Evolutionary conservation across 2,329 filamentous ascomycete genomes (phyloP).

Genomic region (Capronia coronata): DNA sequence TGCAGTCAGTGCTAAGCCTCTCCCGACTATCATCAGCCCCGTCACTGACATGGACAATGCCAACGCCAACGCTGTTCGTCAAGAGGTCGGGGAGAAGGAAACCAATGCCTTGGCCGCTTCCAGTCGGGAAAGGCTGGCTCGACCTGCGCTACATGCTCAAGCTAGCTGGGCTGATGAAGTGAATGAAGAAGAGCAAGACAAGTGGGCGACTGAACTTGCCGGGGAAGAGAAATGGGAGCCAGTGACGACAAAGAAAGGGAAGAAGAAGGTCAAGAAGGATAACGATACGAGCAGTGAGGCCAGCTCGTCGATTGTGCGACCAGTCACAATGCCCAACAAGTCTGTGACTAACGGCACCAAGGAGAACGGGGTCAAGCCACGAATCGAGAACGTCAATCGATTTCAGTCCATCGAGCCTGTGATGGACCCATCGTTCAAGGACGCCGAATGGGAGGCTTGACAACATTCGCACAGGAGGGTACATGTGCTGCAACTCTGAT

Average conservation of each 20-base stretch:
- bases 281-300: slow-evolving; percentile 42
- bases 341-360: slow-evolving; percentile 16
- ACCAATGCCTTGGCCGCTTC: slow-evolving; percentile 19
- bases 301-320: slow-evolving; percentile 28
- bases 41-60: slow-evolving; percentile 7
- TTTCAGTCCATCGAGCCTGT: slow-evolving; percentile 22
- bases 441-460: slow-evolving; percentile 26
- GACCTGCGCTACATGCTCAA: slow-evolving; percentile 26
- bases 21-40: slow-evolving; percentile 11
- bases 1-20: slow-evolving; percentile 17
- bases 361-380: slow-evolving; percentile 11
- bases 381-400: slow-evolving; percentile 19
- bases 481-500: neutral
- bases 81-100: slow-evolving; percentile 20
- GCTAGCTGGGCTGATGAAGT: slow-evolving; percentile 44
- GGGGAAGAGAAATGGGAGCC: slow-evolving; percentile 55
- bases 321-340: slow-evolving; percentile 2
- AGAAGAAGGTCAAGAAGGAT: slow-evolving; percentile 44
- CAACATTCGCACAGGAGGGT: neutral
- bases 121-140: slow-evolving; percentile 13
- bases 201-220: slow-evolving; percentile 44
- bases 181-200: slow-evolving; percentile 56
- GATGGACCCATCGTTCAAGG: slow-evolving; percentile 15
- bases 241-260: slow-evolving; percentile 53
- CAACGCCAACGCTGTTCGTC: slow-evolving; percentile 8